phyloP scores from a whole-genome alignment of 495 filamentous ascomycete species.

The Parathielavia appendiculata region DNA sequence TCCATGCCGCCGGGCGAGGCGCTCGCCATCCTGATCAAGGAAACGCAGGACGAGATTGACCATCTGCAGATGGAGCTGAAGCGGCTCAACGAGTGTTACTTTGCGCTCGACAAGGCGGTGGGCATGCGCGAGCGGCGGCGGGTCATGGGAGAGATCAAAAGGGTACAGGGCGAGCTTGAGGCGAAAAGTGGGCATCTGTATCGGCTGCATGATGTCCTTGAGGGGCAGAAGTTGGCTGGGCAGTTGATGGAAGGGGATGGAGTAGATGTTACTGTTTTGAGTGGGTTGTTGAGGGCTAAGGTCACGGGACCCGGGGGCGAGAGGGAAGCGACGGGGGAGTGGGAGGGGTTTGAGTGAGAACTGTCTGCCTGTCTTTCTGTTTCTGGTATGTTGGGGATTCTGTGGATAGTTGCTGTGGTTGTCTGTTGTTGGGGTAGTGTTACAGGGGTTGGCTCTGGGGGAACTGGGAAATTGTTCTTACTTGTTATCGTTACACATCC shows the following conservation, averaged over 20 bases:
- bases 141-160: constrained; percentile 59
- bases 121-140: constrained; percentile 60
- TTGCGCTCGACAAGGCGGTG: constrained; percentile 62
- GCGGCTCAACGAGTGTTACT: constrained; percentile 55
- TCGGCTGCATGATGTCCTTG: constrained; percentile 80
- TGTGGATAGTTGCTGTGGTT: neutral
- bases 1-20: constrained; percentile 68
- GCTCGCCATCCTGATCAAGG: constrained; percentile 73
- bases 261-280: constrained; percentile 60
- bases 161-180: constrained; percentile 61
- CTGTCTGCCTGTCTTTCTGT: neutral
- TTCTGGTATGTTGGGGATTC: neutral
- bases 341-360: constrained; percentile 37
- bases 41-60: constrained; percentile 72
- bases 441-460: neutral
- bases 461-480: no score
- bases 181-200: constrained; percentile 85
- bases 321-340: constrained; percentile 30
- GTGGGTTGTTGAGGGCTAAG: constrained; percentile 22
- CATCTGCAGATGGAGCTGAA: constrained; percentile 68
- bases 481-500: no score
- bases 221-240: constrained; percentile 65
- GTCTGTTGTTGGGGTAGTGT: neutral
- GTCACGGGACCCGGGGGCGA: constrained; percentile 12
- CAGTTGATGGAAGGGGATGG: constrained; percentile 61